Evolutionary conservation across 352 stramenopile genomes (phyloP).

Genomic region (Phytopythium chamaehyphon): DNA sequence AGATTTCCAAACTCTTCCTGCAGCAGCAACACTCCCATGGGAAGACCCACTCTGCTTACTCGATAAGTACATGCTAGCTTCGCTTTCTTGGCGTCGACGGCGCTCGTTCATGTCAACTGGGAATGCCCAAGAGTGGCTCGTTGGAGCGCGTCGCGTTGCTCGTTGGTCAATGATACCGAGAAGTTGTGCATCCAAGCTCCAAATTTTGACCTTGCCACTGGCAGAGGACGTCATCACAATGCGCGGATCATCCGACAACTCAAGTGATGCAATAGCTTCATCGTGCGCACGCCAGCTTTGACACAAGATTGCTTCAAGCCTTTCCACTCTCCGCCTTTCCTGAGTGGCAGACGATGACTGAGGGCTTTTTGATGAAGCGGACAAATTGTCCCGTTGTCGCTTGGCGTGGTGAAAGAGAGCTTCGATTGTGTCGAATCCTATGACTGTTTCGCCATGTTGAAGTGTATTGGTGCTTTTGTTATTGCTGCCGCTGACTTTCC

Average conservation of each 20-base stretch:
- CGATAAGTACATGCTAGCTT: constrained; percentile 39
- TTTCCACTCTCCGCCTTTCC: not conserved
- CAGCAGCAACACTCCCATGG: not conserved
- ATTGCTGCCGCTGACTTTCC: not conserved
- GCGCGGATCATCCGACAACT: constrained; percentile 26
- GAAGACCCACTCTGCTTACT: constrained; percentile 12
- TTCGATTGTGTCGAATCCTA: constrained; percentile 48
- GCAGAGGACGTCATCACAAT: constrained; percentile 46
- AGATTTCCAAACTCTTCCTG: constrained; percentile 13
- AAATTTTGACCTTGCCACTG: constrained; percentile 59
- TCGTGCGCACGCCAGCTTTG: constrained; percentile 40
- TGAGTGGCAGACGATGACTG: not conserved
- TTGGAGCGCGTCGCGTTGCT: constrained; percentile 47
- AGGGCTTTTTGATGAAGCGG: constrained; percentile 1
- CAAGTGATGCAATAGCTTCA: constrained; percentile 31
- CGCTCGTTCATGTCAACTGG: constrained; percentile 48
- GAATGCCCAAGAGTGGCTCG: constrained; percentile 47
- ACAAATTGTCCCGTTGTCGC: not conserved
- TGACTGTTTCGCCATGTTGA: constrained; percentile 51
- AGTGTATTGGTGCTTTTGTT: constrained; percentile 22
- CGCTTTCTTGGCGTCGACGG: constrained; percentile 23
- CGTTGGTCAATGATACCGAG: constrained; percentile 63
- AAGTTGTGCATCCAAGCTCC: constrained; percentile 33
- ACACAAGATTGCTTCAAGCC: constrained; percentile 1
- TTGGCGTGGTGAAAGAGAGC: constrained; percentile 40